These are phyloP conservation scores for Keithomyces neogunnii DNA, from an alignment of 2,329 filamentous ascomycete species.

Conservation along the genomic window DNA sequence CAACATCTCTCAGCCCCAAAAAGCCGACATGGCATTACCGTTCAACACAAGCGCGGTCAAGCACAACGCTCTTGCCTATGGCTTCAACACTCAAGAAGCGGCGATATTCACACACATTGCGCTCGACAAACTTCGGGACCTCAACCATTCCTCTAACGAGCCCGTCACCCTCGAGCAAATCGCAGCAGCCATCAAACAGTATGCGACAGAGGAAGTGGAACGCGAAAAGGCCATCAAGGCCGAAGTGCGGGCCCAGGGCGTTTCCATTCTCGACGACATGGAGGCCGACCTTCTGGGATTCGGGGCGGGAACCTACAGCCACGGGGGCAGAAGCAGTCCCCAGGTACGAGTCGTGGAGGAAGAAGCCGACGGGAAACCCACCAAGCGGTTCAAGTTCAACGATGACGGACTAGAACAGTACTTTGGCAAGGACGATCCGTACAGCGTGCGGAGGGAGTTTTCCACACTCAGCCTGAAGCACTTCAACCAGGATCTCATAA, in stretches of 20 bases:
- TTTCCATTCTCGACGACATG: conserved; percentile 10
- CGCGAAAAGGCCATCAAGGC: conserved; percentile 2
- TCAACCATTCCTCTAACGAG: conserved; percentile 5
- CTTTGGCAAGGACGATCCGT: conserved; percentile 23
- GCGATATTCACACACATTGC: conserved; percentile 14
- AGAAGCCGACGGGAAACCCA: conserved; percentile 7
- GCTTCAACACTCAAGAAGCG: conserved; percentile 13
- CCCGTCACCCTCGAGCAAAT: conserved; percentile 12
- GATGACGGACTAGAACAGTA: conserved; percentile 16
- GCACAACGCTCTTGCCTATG: conserved; percentile 11
- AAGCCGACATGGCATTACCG: conserved; percentile 1
- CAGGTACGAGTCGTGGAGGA: conserved; percentile 8
- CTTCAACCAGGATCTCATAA: conserved; percentile 32
- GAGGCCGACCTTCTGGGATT: conserved; percentile 4
- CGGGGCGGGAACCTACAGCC: not conserved
- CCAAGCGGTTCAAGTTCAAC: conserved; percentile 21
- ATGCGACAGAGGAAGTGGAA: conserved; percentile 12
- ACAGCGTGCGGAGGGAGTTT: conserved; percentile 8
- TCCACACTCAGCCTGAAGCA: conserved; percentile 11
- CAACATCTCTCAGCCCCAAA: not conserved
- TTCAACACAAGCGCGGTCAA: conserved; percentile 12
- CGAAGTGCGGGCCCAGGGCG: conserved; percentile 3
- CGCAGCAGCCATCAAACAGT: conserved; percentile 13
- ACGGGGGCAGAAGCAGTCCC: conserved; percentile 1
- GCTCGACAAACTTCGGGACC: conserved; percentile 12